Evolutionary conservation across 2,329 filamentous ascomycete genomes (phyloP), one percentile per base, ranked within the genome.

Genomic region (Plectosphaerella cucumerina): DNA sequence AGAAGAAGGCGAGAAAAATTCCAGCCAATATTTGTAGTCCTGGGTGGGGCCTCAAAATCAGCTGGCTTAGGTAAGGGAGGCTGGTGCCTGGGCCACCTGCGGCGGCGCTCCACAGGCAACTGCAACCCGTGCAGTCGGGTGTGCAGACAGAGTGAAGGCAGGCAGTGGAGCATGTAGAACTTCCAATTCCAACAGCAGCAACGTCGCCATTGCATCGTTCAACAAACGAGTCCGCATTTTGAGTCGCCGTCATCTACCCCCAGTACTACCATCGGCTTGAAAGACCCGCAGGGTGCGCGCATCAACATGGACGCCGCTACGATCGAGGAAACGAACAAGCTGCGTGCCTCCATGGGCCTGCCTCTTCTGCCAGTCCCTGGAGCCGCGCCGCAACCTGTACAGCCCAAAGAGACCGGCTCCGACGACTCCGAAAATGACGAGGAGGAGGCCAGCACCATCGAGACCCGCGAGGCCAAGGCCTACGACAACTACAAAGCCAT

Each of bases 261-360:
- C 17, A 11, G 37, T 3, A 10, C 4, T 11, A 9, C 6, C 26
- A 8, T 31, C 26, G 12, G 12, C 3, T 11, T 10, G 8, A 8
- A 31, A 31, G 26, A 31, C 26, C 26, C 26, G 12, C 23, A 31
- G 26, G 26, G 26, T 11, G 26, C 26, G 26, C 26, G 26, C 26
- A 31, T 45, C 60, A 71, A 59, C 44, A 84, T 84, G 75, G 82
- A 86, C 67, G 76, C 84, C 60, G 82, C 89, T 43, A 86, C 88
- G 23, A 92, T 97, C 65, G 89, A 95, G 70, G 91, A 97, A 78
- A 90, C 90, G 58, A 97, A 97, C 74, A 89, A 92, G 65, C 87
- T 97, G 63, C 90, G 93, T 62, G 78, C 86, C 61, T 90, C 90
- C 47, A 84, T 97, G 73, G 93, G 93, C 64, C 84, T 97, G 76